phyloP scores from a whole-genome alignment of 1,284 basidiomycete genomes.

The Mycosarcoma maydis region DNA sequence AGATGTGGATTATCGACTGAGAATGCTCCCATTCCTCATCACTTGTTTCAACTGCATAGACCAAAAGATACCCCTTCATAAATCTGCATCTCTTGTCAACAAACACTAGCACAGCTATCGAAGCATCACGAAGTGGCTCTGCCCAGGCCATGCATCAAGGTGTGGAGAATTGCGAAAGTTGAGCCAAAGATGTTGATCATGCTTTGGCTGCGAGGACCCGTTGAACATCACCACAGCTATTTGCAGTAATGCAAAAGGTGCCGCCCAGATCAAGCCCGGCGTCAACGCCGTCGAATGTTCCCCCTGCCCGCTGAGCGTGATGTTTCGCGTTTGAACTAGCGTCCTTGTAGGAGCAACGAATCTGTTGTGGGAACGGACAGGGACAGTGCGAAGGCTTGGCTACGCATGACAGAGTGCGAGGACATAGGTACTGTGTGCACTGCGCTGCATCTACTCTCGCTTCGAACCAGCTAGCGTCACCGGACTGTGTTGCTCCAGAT shows the following conservation, averaged over 20 bases:
- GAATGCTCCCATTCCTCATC: too few species aligned
- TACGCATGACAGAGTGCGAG: slow-evolving; percentile 61
- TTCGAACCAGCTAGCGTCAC: slow-evolving; percentile 58
- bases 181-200: background rate
- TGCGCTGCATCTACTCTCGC: slow-evolving; percentile 55
- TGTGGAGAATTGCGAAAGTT: background rate
- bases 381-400: slow-evolving; percentile 57
- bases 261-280: slow-evolving; percentile 49
- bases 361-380: slow-evolving; percentile 59
- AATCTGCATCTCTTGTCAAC: slow-evolving; percentile 10
- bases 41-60: too few species aligned
- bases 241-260: slow-evolving; percentile 49
- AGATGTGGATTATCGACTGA: too few species aligned
- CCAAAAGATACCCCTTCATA: slow-evolving; percentile 10
- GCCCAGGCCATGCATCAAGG: too few species aligned
- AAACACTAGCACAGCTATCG: too few species aligned
- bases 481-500: slow-evolving; percentile 18
- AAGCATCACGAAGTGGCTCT: background rate
- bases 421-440: slow-evolving; percentile 57
- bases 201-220: slow-evolving; percentile 24
- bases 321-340: slow-evolving; percentile 19
- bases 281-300: slow-evolving; percentile 42
- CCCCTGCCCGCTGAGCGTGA: slow-evolving; percentile 20
- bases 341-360: slow-evolving; percentile 52
- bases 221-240: slow-evolving; percentile 44